Conservation (phyloP, 202 grass and related monocot genomes). For the Zoysia matrella region DNA sequence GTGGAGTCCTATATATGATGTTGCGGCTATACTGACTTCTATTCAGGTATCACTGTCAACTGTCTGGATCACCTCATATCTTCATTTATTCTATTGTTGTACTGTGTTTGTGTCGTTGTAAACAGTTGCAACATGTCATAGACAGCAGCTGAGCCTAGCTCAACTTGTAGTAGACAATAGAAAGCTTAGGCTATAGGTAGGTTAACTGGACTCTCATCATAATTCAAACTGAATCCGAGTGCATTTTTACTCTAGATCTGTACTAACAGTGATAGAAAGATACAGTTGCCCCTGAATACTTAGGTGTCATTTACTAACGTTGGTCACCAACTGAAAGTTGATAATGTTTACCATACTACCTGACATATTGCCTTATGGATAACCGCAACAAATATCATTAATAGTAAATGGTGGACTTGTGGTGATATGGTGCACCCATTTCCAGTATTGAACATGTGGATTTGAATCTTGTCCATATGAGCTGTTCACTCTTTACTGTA, state of each 20-base stretch:
- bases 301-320: neutral
- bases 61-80: neutral
- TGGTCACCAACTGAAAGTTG: slow-evolving; percentile 5
- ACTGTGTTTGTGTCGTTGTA: neutral
- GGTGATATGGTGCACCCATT: no score
- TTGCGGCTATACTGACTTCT: slow-evolving; percentile 92
- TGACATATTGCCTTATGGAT: neutral
- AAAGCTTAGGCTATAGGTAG: neutral
- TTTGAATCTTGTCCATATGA: neutral
- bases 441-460: neutral
- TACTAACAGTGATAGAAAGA: neutral
- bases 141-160: no score
- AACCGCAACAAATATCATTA: slow-evolving; percentile 20
- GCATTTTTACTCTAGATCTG: neutral
- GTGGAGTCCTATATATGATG: slow-evolving; percentile 98
- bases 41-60: slow-evolving; percentile 62
- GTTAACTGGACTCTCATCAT: neutral
- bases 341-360: slow-evolving; percentile 28
- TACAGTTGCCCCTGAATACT: neutral
- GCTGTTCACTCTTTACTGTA: neutral
- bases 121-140: no score
- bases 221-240: neutral
- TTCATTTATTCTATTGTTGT: neutral
- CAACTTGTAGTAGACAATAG: neutral
- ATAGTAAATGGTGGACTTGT: no score